Conservation (phyloP, 2,329 filamentous ascomycete species). For the Colletotrichum australisinense region DNA sequence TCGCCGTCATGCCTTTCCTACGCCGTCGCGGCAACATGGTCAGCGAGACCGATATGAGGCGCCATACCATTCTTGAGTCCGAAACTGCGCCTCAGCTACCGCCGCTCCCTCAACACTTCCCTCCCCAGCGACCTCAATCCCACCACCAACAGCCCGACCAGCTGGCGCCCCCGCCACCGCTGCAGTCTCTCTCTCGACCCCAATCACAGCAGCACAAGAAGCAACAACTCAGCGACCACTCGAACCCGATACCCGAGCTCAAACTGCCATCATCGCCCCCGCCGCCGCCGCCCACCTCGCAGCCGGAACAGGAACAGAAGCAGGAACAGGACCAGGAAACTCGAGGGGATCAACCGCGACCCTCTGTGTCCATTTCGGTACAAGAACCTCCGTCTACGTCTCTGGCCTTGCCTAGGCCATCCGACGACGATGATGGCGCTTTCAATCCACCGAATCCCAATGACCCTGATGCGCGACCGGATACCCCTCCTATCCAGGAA, state of each 20-base stretch:
- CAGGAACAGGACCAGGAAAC: background rate
- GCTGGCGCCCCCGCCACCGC: background rate
- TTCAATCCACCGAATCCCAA: conserved; percentile 25
- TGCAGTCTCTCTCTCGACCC: conserved; percentile 2
- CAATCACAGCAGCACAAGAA: conserved; percentile 21
- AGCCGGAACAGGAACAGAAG: background rate
- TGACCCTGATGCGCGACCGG: conserved; percentile 49
- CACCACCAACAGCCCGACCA: conserved; percentile 6
- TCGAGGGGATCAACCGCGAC: background rate
- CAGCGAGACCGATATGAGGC: conserved; percentile 70
- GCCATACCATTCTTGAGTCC: conserved; percentile 55
- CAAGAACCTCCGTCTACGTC: conserved; percentile 5
- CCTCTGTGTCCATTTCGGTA: conserved; percentile 16
- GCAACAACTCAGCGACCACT: conserved; percentile 6
- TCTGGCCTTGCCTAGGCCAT: conserved; percentile 21
- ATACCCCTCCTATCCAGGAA: conserved; percentile 64
- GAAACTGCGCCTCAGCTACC: conserved; percentile 43
- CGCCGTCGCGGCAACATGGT: conserved; percentile 70
- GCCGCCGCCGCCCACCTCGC: background rate
- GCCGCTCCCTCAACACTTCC: conserved; percentile 37
- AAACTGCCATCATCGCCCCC: background rate
- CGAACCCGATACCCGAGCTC: background rate
- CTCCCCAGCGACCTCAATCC: conserved; percentile 22
- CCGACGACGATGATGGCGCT: conserved; percentile 12
- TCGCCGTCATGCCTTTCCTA: conserved; percentile 67